A percentile compares a stretch with the other conserved stretches of the same genome.
Evolutionary conservation across 2,329 filamentous ascomycete genomes (phyloP).

Genomic region (Tolypocladium nubicola): DNA sequence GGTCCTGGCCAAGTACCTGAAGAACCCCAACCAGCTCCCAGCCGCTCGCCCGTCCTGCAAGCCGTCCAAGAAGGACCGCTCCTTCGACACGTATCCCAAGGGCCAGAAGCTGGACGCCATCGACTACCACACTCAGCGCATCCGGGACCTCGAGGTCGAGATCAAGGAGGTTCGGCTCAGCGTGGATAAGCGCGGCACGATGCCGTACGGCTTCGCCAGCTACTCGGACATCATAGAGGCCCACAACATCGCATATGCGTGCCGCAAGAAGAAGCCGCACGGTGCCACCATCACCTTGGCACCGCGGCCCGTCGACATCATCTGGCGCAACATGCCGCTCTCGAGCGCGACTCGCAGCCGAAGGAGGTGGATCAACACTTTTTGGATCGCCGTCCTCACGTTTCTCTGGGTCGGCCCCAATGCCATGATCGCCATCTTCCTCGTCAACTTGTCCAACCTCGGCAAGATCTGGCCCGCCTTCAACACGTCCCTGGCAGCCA

Average conservation of each 20-base stretch:
- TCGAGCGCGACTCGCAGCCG: slow-evolving; percentile 57
- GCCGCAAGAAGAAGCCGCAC: slow-evolving; percentile 69
- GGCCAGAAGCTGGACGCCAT: slow-evolving; percentile 84
- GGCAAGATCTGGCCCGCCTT: slow-evolving; percentile 74
- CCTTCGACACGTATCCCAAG: slow-evolving; percentile 50
- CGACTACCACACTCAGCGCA: slow-evolving; percentile 79
- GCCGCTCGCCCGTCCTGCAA: slow-evolving; percentile 66
- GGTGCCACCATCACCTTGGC: slow-evolving; percentile 71
- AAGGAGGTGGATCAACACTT: slow-evolving; percentile 65
- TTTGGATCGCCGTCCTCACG: slow-evolving; percentile 77
- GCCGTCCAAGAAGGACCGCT: slow-evolving; percentile 69
- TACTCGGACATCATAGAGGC: slow-evolving; percentile 83
- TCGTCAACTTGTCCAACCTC: slow-evolving; percentile 76
- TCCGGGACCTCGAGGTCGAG: slow-evolving; percentile 69
- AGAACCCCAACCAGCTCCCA: slow-evolving; percentile 73
- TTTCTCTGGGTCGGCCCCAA: slow-evolving; percentile 85
- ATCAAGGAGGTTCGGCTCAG: slow-evolving; percentile 74
- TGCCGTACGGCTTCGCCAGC: slow-evolving; percentile 90
- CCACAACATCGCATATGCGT: slow-evolving; percentile 74
- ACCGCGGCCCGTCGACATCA: slow-evolving; percentile 80
- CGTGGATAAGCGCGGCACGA: slow-evolving; percentile 78
- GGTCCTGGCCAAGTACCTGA: slow-evolving; percentile 81
- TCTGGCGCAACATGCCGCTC: slow-evolving; percentile 88
- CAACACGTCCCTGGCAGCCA: slow-evolving; percentile 45
- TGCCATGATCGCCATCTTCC: slow-evolving; percentile 85